Conservation (phyloP, 129 eudicot genomes). For the Cynara cardunculus region DNA sequence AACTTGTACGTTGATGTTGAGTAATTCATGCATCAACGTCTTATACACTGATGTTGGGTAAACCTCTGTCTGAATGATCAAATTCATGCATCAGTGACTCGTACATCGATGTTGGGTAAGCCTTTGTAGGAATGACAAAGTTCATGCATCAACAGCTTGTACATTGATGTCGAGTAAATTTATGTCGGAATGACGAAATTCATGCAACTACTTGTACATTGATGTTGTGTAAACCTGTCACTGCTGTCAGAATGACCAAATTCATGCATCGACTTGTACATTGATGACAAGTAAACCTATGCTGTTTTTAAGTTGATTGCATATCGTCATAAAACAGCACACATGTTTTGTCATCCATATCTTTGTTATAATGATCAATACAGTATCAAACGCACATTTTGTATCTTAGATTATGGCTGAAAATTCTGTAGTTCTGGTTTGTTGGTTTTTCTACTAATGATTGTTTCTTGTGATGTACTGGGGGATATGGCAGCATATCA, state of each 20-base stretch:
- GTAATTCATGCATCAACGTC: not conserved
- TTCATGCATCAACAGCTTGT: not conserved
- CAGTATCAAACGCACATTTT: not conserved
- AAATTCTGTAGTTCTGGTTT: not conserved
- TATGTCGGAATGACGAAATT: not conserved
- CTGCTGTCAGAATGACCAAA: not conserved
- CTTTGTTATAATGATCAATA: not conserved
- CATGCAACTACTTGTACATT: not conserved
- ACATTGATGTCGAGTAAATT: not conserved
- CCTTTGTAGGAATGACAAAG: not conserved
- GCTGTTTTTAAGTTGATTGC: not conserved
- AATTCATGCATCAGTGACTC: not conserved
- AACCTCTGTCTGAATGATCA: not conserved
- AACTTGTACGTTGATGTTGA: not conserved
- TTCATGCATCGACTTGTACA: not conserved
- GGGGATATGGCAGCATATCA: constrained; percentile 62
- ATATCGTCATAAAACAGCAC: not conserved
- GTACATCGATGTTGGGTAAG: not conserved
- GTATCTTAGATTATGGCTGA: not conserved
- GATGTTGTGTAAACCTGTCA: not conserved
- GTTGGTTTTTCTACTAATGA: constrained; percentile 8
- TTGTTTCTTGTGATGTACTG: constrained; percentile 1
- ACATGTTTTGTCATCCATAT: not conserved
- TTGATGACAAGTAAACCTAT: not conserved
- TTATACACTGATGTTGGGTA: not conserved